Evolutionary conservation across 257 asterid species (phyloP).

Genomic region (Salvia miltiorrhiza): DNA sequence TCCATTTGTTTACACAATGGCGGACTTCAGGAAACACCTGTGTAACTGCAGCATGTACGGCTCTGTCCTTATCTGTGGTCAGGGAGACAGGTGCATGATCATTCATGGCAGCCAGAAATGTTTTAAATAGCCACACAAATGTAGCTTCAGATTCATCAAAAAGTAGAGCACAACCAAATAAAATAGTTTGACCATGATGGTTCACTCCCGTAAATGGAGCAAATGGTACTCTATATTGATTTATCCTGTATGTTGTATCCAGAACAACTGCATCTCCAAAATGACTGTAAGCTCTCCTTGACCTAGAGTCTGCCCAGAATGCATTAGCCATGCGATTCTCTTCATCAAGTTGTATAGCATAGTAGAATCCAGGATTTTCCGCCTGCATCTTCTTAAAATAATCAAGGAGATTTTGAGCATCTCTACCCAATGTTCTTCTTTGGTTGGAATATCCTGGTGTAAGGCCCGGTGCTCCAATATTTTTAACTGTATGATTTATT

Average conservation of each 20-base stretch:
- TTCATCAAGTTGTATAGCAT: constrained; percentile 76
- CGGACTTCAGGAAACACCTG: constrained; percentile 73
- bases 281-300: constrained; percentile 66
- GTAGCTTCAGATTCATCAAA: constrained; percentile 86
- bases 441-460: constrained; percentile 35
- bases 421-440: constrained; percentile 63
- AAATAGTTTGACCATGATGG: constrained; percentile 83
- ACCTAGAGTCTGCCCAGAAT: constrained; percentile 86
- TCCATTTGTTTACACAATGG: constrained; percentile 78
- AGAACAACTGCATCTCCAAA: constrained; percentile 74
- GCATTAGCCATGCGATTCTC: constrained; percentile 65
- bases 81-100: constrained; percentile 61
- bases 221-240: constrained; percentile 69
- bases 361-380: constrained; percentile 73
- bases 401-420: constrained; percentile 70
- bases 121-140: constrained; percentile 78
- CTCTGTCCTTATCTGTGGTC: constrained; percentile 67
- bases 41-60: constrained; percentile 52
- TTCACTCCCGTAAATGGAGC: constrained; percentile 90
- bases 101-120: constrained; percentile 81
- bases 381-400: constrained; percentile 81
- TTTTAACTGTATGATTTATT: constrained; percentile 33
- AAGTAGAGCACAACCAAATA: constrained; percentile 85
- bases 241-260: constrained; percentile 59
- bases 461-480: constrained; percentile 28